A percentile compares a stretch with the other conserved stretches of the same genome.
Evolutionary conservation across 345 rosid species (phyloP).

Genomic region (Corchorus capsularis): DNA sequence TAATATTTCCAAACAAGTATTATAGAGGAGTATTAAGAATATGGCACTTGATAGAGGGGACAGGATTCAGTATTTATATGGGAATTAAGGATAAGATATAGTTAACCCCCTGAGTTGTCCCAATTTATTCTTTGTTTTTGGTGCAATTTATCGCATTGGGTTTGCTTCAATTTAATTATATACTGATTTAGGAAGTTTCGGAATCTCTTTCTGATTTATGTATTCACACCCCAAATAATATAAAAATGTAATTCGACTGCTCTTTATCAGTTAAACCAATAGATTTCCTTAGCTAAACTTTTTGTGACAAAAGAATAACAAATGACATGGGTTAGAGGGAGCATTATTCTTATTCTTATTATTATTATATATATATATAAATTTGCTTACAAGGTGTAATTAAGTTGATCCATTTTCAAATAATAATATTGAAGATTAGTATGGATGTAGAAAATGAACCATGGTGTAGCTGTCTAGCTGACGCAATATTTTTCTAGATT

Average conservation of each 20-base stretch:
- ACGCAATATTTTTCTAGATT: no score
- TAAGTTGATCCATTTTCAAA: no score
- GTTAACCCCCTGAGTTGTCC: constrained; percentile 1
- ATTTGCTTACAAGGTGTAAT: no score
- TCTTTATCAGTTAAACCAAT: background rate
- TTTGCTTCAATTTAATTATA: constrained; percentile 14
- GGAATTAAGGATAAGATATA: background rate
- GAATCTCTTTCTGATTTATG: background rate
- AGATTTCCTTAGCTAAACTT: background rate
- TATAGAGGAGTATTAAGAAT: background rate
- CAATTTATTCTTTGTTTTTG: background rate
- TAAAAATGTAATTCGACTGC: background rate
- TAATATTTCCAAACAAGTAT: background rate
- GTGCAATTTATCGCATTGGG: background rate
- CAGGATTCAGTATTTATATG: constrained; percentile 1
- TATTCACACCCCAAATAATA: constrained; percentile 4
- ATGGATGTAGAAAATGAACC: background rate
- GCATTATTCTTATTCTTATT: no score
- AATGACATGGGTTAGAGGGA: no score
- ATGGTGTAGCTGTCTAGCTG: no score
- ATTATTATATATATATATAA: no score
- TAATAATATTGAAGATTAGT: no score
- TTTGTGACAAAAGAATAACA: no score
- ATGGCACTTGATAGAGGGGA: background rate
- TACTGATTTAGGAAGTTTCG: constrained; percentile 22